Evolutionary conservation across 768 basidiomycete species (phyloP), one percentile per base, ranked within the genome.

Genomic region (Roridomyces roridus): DNA sequence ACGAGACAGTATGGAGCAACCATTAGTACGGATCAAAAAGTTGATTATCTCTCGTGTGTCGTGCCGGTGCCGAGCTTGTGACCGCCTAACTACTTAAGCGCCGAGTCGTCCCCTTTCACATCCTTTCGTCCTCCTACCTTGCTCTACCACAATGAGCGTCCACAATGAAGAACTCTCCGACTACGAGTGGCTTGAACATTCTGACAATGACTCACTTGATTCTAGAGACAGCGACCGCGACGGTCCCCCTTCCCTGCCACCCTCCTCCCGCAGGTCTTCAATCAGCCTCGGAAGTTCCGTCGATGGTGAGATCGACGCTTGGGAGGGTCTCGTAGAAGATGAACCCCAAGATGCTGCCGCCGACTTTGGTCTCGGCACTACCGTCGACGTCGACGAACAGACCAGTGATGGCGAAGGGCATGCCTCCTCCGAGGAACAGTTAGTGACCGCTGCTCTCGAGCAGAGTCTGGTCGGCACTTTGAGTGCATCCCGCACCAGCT

Each of bases 151-250:
- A 59, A 76, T 84, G 71, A 84, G 87, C 65, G 89, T 91, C 69
- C 68, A 80, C 62, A 89, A 88, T 68, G 83, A 72, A n/a, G n/a
- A n/a, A 59, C 71, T 84, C 59, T 92, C 89, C 35, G 91, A 92
- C 75, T 90, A 88, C 26, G 91, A 92, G 72, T 92, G 91, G 91
- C 86, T 90, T 66, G 90, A 92, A 66, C 85, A 85, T 51, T 89
- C 88, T 31, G 88, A 88, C 67, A 85, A 84, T 70, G 87, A 88
- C 67, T 72, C 85, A 68, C 57, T 63, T 39, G 82, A 76, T 62
- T 85, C 85, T 61, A 75, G 78, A 60, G 84, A 80, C 68, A 84
- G 81, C 67, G 87, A 88, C 79, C 85, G 74, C 70, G 85, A 85
- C 66, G 69, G 68, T 70, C 57, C 60, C 17, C 68, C 69, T 36